Base-by-base conservation (phyloP, 805 yeast species). In the Isabelozyma gotoi region DNA sequence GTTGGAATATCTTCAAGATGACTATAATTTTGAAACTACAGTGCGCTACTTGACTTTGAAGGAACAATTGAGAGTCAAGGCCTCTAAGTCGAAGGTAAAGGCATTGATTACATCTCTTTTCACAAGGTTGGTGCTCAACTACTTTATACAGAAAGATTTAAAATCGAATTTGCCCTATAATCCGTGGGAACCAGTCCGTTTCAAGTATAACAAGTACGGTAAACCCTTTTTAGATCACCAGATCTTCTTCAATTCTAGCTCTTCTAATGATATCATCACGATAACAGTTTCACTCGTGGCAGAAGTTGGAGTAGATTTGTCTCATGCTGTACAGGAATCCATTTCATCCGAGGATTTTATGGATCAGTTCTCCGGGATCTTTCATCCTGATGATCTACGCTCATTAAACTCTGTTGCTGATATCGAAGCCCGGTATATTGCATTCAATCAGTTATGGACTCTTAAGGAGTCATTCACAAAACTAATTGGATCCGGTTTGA, bases 391-490 rank as follows among this genome's bases (percentile, higher is more conserved):
- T 0, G 84, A 80, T 49, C 50, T 56, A 4, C 36, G 39, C 5
- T 53, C 61, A 19, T 48, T 82, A 7, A 43, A 46, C 5, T n/a
- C 19, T 0, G 38, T 50, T 2, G 43, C 53, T 2, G 48, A 53
- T n/a, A 16, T 38, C 2, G 42, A 43, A 0, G 18, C 46, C 4
- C 55, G 65, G 41, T 62, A 64, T 39, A 48, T 55, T 6, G 49
- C 67, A 2, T 76, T 84, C 51, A 77, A 84, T 15, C 80, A 79
- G 33, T 71, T 76, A 29, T 88, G 96, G 96, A 85, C 96, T 0
- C 59, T 88, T 42, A 88, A 88, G 56, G 96, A 88, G 57, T 80
- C 88, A 16, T 85, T 80, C 54, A 76, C 87, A 5, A 88, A 88
- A 53, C 77, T 73, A 32, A 52, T 76, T 2, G 96, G 95, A 0